Conservation (phyloP, 306 rosid genomes). For the Trifolium fragiferum region DNA sequence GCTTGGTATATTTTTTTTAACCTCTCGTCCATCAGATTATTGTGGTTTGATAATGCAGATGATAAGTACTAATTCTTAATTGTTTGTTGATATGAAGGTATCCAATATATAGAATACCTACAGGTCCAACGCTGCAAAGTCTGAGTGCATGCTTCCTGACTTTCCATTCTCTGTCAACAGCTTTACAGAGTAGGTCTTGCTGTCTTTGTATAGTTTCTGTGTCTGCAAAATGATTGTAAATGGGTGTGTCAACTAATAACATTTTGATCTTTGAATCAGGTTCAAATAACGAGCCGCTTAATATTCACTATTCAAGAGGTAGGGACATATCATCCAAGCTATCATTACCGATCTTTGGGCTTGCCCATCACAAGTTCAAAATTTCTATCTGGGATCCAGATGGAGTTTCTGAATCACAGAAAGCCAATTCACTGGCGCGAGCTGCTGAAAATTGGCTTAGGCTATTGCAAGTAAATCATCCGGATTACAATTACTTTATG, state of each 20-base stretch:
- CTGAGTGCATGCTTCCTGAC: conserved; percentile 88
- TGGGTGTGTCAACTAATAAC: background rate
- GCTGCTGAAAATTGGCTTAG: conserved; percentile 82
- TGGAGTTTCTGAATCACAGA: conserved; percentile 65
- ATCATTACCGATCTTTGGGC: conserved; percentile 75
- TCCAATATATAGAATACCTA: conserved; percentile 94
- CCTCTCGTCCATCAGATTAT: conserved; percentile 13
- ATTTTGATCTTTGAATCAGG: conserved; percentile 59
- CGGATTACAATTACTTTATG: conserved; percentile 74
- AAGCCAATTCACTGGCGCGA: conserved; percentile 63
- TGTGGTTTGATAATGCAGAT: conserved; percentile 18
- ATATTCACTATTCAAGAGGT: conserved; percentile 53
- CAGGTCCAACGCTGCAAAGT: conserved; percentile 87
- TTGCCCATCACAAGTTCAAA: conserved; percentile 79
- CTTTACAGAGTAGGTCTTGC: conserved; percentile 55
- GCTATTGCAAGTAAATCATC: conserved; percentile 67
- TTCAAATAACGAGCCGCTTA: conserved; percentile 57
- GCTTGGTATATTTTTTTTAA: conserved; percentile 67
- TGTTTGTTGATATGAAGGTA: conserved; percentile 59
- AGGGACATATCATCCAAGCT: conserved; percentile 55
- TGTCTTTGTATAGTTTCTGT: conserved; percentile 39
- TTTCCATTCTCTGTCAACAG: conserved; percentile 74
- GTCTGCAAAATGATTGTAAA: conserved; percentile 9
- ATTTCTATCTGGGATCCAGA: conserved; percentile 71
- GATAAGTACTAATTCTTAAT: conserved; percentile 33